phyloP scores from a whole-genome alignment of 2,329 filamentous ascomycete species.

The Tolypocladium tundrense region DNA sequence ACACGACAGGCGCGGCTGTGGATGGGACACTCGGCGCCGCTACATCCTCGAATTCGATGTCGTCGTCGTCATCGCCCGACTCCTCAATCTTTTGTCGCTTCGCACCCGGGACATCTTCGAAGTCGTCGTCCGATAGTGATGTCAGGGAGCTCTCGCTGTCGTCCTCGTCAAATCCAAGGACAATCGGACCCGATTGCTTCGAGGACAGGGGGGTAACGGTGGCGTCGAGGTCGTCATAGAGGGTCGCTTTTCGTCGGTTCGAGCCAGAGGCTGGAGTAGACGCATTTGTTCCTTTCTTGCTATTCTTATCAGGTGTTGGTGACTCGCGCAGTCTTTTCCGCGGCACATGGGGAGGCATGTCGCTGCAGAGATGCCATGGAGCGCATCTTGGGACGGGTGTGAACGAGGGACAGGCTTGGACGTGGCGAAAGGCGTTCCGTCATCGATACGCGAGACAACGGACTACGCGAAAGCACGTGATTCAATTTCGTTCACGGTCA shows the following conservation, averaged over 20 bases:
- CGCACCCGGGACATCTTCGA: conserved; percentile 31
- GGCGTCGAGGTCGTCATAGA: conserved; percentile 53
- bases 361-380: not conserved
- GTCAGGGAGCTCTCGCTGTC: conserved; percentile 38
- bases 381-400: conserved; percentile 6
- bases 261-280: conserved; percentile 6
- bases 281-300: conserved; percentile 9
- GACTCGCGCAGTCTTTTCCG: conserved; percentile 53
- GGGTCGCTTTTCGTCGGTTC: conserved; percentile 37
- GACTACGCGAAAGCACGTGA: conserved; percentile 19
- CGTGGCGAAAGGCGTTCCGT: conserved; percentile 8
- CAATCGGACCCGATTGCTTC: conserved; percentile 28
- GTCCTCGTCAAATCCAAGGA: conserved; percentile 33
- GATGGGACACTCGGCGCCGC: conserved; percentile 49
- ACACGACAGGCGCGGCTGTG: conserved; percentile 35
- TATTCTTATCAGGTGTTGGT: conserved; percentile 10
- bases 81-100: conserved; percentile 29
- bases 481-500: not conserved
- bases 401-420: not conserved
- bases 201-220: conserved; percentile 31
- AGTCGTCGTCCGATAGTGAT: conserved; percentile 47
- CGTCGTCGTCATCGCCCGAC: conserved; percentile 15
- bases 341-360: conserved; percentile 59
- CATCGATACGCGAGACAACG: conserved; percentile 16
- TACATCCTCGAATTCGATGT: conserved; percentile 52